phyloP scores from a whole-genome alignment of 1,139 yeast species.

The Nakaseomyces sp. region DNA sequence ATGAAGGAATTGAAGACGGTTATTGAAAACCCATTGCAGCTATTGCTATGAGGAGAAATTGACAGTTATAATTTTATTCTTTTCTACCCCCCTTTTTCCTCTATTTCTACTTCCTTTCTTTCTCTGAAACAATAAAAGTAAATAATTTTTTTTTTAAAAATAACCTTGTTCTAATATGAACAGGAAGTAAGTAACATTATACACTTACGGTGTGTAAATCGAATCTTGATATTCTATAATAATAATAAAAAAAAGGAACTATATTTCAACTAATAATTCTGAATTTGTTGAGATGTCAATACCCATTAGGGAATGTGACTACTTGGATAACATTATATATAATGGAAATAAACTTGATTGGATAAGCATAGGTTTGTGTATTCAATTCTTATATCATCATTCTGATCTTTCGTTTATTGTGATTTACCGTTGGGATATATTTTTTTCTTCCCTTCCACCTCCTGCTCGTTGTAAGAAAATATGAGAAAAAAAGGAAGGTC shows the following conservation, averaged over 20 bases:
- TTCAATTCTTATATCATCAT: too few species aligned
- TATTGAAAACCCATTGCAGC: conserved; percentile 91
- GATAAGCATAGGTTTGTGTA: too few species aligned
- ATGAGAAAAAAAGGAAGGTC: neutral
- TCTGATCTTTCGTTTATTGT: neutral
- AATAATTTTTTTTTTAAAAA: neutral
- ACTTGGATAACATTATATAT: too few species aligned
- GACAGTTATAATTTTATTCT: neutral
- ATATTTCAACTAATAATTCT: too few species aligned
- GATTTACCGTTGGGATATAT: neutral
- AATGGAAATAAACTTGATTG: too few species aligned
- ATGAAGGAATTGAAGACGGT: conserved; percentile 86
- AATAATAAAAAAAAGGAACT: too few species aligned
- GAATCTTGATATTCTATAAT: conserved; percentile 3
- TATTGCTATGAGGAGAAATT: conserved; percentile 49
- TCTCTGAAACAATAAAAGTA: neutral
- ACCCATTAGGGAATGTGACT: too few species aligned
- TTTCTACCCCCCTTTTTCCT: neutral
- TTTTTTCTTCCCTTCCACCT: neutral
- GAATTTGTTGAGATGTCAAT: too few species aligned
- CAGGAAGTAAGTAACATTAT: neutral
- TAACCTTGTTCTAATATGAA: neutral
- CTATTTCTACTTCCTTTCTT: neutral
- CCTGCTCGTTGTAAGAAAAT: too few species aligned
- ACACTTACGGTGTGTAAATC: neutral